Evolutionary conservation across 2,329 filamentous ascomycete genomes (phyloP).

Genomic region (Colletotrichum filicis): DNA sequence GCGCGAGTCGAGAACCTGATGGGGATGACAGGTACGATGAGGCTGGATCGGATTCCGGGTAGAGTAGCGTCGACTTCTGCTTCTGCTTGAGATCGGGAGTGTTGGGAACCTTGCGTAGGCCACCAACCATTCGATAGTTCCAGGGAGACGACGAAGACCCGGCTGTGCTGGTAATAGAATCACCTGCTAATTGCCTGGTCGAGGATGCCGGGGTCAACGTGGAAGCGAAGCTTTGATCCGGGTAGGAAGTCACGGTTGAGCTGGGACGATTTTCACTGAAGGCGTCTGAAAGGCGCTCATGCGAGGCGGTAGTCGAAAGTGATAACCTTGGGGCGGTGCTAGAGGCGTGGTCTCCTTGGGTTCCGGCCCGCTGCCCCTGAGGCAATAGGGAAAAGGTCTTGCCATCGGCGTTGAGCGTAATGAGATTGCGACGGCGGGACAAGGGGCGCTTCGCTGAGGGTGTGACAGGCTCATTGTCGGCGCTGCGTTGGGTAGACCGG

Average conservation of each 20-base stretch:
- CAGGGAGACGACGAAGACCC: slow-evolving; percentile 53
- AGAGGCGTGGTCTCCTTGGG: slow-evolving; percentile 37
- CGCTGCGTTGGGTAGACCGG: slow-evolving; percentile 34
- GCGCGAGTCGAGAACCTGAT: slow-evolving; percentile 43
- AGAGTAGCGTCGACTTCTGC: slow-evolving; percentile 40
- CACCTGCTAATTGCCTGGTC: slow-evolving; percentile 47
- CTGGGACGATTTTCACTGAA: slow-evolving; percentile 60
- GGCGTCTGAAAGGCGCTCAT: slow-evolving; percentile 59
- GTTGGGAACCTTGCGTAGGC: slow-evolving; percentile 62
- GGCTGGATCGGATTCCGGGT: slow-evolving; percentile 17
- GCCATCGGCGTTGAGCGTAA: slow-evolving; percentile 62
- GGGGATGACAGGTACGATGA: slow-evolving; percentile 35
- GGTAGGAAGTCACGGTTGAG: slow-evolving; percentile 60
- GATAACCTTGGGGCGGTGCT: slow-evolving; percentile 55
- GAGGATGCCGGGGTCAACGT: slow-evolving; percentile 46
- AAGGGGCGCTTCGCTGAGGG: slow-evolving; percentile 43
- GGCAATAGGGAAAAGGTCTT: slow-evolving; percentile 67
- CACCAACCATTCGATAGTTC: slow-evolving; percentile 66
- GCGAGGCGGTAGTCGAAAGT: slow-evolving; percentile 60
- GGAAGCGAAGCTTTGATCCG: slow-evolving; percentile 55
- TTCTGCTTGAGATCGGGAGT: slow-evolving; percentile 57
- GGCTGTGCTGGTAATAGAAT: slow-evolving; percentile 40
- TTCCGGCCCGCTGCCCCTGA: slow-evolving; percentile 38
- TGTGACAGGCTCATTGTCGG: slow-evolving; percentile 36
- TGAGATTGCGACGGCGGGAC: slow-evolving; percentile 55